phyloP scores from a whole-genome alignment of 192 early-diverging fungal genomes.

The Diversispora eburnea region DNA sequence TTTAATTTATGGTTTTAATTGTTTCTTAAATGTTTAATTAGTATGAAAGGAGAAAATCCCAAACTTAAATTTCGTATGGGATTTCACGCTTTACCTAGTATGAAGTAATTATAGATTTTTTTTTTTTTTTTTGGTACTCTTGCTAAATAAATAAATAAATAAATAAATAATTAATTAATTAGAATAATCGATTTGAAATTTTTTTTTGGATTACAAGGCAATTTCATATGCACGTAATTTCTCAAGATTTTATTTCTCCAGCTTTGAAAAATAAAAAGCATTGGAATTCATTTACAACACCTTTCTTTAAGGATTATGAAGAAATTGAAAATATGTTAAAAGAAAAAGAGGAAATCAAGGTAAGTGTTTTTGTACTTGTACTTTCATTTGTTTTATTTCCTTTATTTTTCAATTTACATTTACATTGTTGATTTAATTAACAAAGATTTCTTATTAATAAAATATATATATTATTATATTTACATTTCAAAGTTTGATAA shows the following conservation, averaged over 20 bases:
- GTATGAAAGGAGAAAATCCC: constrained; percentile 31
- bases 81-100: constrained; percentile 59
- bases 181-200: not conserved
- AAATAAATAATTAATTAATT: not conserved
- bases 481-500: constrained; percentile 8
- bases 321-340: constrained; percentile 39
- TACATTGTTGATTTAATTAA: too few species aligned
- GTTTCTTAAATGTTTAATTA: not conserved
- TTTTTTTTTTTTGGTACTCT: too few species aligned
- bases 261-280: constrained; percentile 57
- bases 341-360: constrained; percentile 36
- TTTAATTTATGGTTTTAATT: not conserved
- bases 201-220: constrained; percentile 33
- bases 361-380: constrained; percentile 18
- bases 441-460: not conserved
- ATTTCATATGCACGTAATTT: constrained; percentile 63
- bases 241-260: constrained; percentile 52
- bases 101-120: constrained; percentile 36
- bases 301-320: constrained; percentile 50
- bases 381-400: not conserved
- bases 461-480: not conserved
- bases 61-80: constrained; percentile 48
- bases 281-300: constrained; percentile 63
- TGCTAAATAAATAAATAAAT: too few species aligned
- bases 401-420: too few species aligned